These are phyloP conservation scores for Phytophthora pluvialis DNA, from an alignment of 352 stramenopile genomes.

Conservation along the genomic window DNA sequence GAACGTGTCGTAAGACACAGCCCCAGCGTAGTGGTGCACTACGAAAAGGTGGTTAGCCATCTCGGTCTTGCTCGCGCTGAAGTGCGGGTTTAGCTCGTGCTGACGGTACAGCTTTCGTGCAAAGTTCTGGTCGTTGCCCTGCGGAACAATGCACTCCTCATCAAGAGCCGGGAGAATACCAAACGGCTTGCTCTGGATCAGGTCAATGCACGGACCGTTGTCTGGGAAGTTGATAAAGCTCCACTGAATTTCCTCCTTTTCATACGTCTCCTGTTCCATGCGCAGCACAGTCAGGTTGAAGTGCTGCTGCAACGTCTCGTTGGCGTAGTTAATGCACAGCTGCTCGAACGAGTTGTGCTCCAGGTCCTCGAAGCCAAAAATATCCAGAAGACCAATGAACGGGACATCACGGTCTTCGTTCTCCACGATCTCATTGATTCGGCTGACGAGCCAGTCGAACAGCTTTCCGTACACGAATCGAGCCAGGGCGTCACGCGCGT, in stretches of 20 bases:
- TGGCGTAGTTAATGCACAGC: slow-evolving; percentile 95
- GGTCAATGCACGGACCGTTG: slow-evolving; percentile 90
- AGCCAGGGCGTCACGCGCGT: slow-evolving; percentile 93
- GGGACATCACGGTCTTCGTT: slow-evolving; percentile 53
- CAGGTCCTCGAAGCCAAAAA: slow-evolving; percentile 90
- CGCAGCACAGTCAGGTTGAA: slow-evolving; percentile 92
- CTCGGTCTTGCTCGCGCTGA: slow-evolving; percentile 78
- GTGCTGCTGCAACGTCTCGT: slow-evolving; percentile 94
- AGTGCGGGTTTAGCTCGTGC: slow-evolving; percentile 72
- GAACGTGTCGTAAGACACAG: slow-evolving; percentile 93
- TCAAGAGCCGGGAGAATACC: slow-evolving; percentile 88
- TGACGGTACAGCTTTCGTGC: slow-evolving; percentile 81
- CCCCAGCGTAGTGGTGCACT: slow-evolving; percentile 93
- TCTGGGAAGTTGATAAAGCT: slow-evolving; percentile 92
- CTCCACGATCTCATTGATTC: slow-evolving; percentile 89
- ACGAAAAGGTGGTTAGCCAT: slow-evolving; percentile 84
- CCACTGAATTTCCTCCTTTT: slow-evolving; percentile 88
- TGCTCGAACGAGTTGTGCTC: slow-evolving; percentile 96
- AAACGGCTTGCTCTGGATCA: slow-evolving; percentile 88
- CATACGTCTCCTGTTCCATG: slow-evolving; percentile 90
- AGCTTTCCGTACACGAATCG: slow-evolving; percentile 96
- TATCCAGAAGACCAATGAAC: slow-evolving; percentile 88
- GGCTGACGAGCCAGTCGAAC: slow-evolving; percentile 92
- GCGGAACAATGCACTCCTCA: slow-evolving; percentile 91
- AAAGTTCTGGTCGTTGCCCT: slow-evolving; percentile 89